Evolutionary conservation across 2,329 filamentous ascomycete genomes (phyloP), one percentile per base, ranked within the genome.

Genomic region (Aspergillus versicolor): DNA sequence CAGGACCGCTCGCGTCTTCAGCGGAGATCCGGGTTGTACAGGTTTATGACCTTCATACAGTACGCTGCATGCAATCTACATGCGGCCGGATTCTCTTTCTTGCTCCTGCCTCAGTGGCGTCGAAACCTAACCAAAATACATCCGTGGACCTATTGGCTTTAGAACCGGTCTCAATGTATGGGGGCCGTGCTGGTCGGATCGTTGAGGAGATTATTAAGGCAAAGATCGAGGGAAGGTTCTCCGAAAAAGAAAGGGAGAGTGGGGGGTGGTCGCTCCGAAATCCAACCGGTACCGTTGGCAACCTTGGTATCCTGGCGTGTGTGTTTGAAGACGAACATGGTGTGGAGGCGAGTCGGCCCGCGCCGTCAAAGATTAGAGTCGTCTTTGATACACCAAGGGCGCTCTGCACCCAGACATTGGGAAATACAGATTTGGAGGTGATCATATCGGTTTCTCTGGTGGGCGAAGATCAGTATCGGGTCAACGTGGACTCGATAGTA

Each of bases 181-280:
- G 96, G 69, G 87, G 87, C 24, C 92, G 88, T 70, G 90, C 89
- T 1, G 78, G 81, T 17, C 90, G 88, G 59, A 87, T 91, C 74
- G 86, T 86, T 27, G 93, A 97, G 74, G 94, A 97, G 62, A 81
- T 97, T 12, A 85, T 87, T 47, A 95, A 93, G 75, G 92, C 92
- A 8, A 86, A 88, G 62, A 86, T 97, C 13, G 93, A 97, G 74
- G 89, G 87, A 5, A 85, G 92, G 11, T 96, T 95, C 67, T 79
- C 89, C 0, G 92, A 96, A 70, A 73, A 79, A n/a, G 91, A 96
- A 76, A 85, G 92, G 57, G 91, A 96, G 71, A 84, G 88, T 57
- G 82, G 87, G 15, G 86, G 84, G 65, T 97, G 91, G 92, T 89
- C 89, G 32, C 82, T 95, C 32, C 85, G 91, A 38, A 89, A 87